A percentile compares a stretch with the other conserved stretches of the same genome.
These are phyloP conservation scores for Fomitopsis palustris DNA, from an alignment of 1,284 basidiomycete species.

Conservation along the genomic window DNA sequence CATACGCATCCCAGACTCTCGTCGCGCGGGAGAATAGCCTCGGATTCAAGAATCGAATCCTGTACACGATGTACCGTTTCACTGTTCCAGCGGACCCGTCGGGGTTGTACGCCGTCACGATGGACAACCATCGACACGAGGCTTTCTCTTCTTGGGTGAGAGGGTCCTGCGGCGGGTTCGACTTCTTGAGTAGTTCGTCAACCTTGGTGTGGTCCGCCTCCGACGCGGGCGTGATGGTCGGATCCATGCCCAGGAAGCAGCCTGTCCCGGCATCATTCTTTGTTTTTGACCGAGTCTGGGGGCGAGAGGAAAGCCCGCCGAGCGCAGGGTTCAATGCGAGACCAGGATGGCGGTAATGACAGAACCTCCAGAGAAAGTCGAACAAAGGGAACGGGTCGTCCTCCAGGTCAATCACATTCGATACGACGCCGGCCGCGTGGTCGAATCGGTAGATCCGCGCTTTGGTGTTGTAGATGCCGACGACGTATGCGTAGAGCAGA, in stretches of 20 bases:
- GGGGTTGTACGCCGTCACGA: not conserved
- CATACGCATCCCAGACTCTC: not conserved
- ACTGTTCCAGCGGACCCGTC: not conserved
- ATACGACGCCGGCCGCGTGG: conserved; percentile 1
- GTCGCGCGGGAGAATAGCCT: not conserved
- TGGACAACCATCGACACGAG: not conserved
- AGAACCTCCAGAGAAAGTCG: too few species aligned
- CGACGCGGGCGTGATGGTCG: not conserved
- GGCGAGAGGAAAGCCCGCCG: too few species aligned
- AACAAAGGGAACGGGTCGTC: too few species aligned
- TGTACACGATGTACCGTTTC: not conserved
- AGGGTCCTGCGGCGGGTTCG: not conserved
- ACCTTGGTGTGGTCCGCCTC: not conserved
- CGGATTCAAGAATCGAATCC: not conserved
- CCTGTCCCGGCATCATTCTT: not conserved
- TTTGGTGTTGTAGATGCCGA: conserved; percentile 10
- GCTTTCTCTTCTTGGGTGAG: not conserved
- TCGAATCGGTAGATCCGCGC: conserved; percentile 9
- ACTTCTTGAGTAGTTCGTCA: not conserved
- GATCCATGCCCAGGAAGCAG: not conserved
- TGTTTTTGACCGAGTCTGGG: not conserved
- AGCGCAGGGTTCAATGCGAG: too few species aligned
- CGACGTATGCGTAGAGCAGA: conserved; percentile 7
- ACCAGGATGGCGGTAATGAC: not conserved
- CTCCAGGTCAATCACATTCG: too few species aligned